These are phyloP conservation scores for Trichosporon sp. DNA, from an alignment of 1,284 basidiomycete genomes.

Conservation along the genomic window DNA sequence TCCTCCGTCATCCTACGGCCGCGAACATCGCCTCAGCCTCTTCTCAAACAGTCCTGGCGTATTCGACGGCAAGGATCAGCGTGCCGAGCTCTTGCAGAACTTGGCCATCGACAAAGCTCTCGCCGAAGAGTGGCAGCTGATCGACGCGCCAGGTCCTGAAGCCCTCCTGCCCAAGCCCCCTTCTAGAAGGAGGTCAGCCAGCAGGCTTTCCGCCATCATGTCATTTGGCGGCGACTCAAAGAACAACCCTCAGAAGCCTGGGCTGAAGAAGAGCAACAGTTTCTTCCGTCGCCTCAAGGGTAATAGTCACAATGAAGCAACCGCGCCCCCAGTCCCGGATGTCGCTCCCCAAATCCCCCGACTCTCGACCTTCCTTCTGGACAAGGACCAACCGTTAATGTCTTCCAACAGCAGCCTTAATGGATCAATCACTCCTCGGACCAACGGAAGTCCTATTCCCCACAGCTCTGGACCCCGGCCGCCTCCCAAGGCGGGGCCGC, in stretches of 20 bases:
- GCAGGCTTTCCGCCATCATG: slow-evolving; percentile 7
- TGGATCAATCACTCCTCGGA: background rate
- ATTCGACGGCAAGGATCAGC: slow-evolving; percentile 14
- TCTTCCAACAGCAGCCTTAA: background rate
- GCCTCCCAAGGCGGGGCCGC: background rate
- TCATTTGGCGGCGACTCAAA: background rate
- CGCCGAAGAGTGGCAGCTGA: slow-evolving; percentile 16
- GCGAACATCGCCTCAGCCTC: background rate
- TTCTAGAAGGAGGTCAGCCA: background rate
- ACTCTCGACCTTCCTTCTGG: background rate
- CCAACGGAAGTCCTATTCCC: background rate
- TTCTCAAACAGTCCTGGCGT: slow-evolving; percentile 1
- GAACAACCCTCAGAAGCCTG: background rate
- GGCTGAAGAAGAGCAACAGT: slow-evolving; percentile 13
- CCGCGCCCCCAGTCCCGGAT: background rate
- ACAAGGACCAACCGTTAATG: background rate
- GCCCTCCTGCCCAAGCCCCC: background rate
- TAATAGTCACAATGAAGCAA: background rate
- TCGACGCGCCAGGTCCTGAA: slow-evolving; percentile 1
- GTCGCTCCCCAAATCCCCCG: slow-evolving; percentile 14
- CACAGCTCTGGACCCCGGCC: background rate
- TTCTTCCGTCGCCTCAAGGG: slow-evolving; percentile 14
- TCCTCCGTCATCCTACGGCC: background rate
- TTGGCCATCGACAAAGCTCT: slow-evolving; percentile 7
- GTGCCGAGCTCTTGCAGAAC: slow-evolving; percentile 9